phyloP scores from a whole-genome alignment of 805 yeast species.

The Jamesozyma spencerorum region DNA sequence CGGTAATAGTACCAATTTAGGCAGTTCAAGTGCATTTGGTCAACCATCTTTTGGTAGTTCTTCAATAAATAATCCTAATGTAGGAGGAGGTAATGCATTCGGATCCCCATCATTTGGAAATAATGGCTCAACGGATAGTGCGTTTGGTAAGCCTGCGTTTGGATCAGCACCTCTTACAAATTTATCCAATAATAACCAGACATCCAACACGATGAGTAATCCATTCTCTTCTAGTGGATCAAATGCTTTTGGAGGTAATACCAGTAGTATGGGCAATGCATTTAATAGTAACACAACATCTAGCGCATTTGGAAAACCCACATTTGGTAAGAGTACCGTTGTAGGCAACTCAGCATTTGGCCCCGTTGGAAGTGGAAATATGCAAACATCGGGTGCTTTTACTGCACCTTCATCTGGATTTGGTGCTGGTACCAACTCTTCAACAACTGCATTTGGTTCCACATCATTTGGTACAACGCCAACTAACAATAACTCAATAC shows the following conservation, averaged over 20 bases:
- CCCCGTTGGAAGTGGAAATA: constrained; percentile 3
- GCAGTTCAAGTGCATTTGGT: constrained; percentile 17
- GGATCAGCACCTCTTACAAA: constrained; percentile 3
- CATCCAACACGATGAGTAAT: not conserved
- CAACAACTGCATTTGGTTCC: constrained; percentile 8
- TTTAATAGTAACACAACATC: not conserved
- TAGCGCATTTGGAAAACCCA: constrained; percentile 12
- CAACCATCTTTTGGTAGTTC: constrained; percentile 2
- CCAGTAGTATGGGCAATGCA: not conserved
- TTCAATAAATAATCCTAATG: not conserved
- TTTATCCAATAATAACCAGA: too few species aligned
- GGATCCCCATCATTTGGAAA: not conserved
- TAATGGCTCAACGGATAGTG: not conserved
- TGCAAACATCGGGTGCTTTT: too few species aligned
- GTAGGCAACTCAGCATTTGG: not conserved
- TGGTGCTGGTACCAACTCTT: constrained; percentile 4
- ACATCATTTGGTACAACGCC: constrained; percentile 3
- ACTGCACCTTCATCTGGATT: not conserved
- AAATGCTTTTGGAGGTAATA: not conserved
- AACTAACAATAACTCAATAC: not conserved
- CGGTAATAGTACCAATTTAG: constrained; percentile 6
- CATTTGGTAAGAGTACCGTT: constrained; percentile 7
- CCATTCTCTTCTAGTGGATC: not conserved
- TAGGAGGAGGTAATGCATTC: not conserved
- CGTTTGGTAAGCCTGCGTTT: constrained; percentile 13